Base-by-base conservation (phyloP, 2,329 filamentous ascomycete genomes). In the Colletotrichum trifolii region DNA sequence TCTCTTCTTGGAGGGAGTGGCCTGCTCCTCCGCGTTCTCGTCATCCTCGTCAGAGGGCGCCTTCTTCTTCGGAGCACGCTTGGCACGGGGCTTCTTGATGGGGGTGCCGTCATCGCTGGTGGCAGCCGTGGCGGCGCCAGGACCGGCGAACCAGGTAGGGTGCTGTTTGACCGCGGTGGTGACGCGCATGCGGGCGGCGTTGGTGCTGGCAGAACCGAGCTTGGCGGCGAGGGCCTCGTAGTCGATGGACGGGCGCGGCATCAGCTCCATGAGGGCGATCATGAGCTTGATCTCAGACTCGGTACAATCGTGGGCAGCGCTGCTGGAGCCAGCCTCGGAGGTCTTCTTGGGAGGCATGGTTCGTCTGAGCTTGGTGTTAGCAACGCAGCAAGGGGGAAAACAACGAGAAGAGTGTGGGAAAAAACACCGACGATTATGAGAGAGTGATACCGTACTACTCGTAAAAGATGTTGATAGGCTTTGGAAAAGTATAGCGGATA, bases 181-280 rank as follows among this genome's bases (percentile, higher is more conserved):
- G n/a, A 61, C 15, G 59, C 59, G 59, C 38, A 13, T 49, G 45
- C 59, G 59, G 8, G 59, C 59, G 33, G 52, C 59, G 34, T 62
- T 56, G 45, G 39, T 34, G n/a, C 38, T 62, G 45, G 59, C 45
- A n/a, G 59, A 48, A 12, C 52, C 52, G 15, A 62, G 25, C 33
- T 48, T 46, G 11, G 17, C 50, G 33, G 59, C 59, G 2, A 62
- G 59, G 12, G 33, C 59, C 6, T 56, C 45, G 12, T 49, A 45
- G 33, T 62, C 45, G 15, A 62, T 15, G 12, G 33, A 9, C 8
- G 52, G 25, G 8, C 59, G 52, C n/a, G 53, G 12, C 43, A 62
- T 56, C 43, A 56, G 25, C 17, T 54, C 38, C 8, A 54, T 54
- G 6, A 52, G 38, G 49, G 49, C 49, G n/a, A 12, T 12, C 12